Base-by-base conservation (phyloP, 2,329 filamentous ascomycete species). In the Monosporascus sp. region DNA sequence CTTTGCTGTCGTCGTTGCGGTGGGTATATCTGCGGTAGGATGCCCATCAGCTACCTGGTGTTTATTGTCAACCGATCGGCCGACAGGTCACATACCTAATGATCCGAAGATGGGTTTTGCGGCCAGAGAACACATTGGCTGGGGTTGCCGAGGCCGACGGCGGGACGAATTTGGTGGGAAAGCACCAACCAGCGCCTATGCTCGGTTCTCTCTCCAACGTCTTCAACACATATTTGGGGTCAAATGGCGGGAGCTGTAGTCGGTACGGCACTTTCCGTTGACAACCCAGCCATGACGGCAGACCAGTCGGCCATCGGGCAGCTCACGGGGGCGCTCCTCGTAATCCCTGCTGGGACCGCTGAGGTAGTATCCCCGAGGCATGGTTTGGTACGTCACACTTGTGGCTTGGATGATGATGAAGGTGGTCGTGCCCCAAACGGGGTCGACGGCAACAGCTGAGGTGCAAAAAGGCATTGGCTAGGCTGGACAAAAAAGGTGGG, bases 301-400 rank as follows among this genome's bases (percentile, higher is more conserved):
- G 50, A 71, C 66, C 27, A 74, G 51, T n/a, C 63, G 62, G 25
- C 71, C 70, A 50, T 70, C 46, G 1, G 69, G 63, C 15, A 73
- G 61, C 52, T 69, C 62, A 51, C 62, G 65, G 5, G 66, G 66
- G n/a, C 64, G 69, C 43, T 66, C 65, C 2, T 68, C 66, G 46
- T 72, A 67, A 53, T 70, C 67, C 52, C 65, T 68, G 58, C 54
- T 67, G 62, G 20, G 57, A 24, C 22, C 22, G 22, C 22, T 62
- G 17, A 63, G 57, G 46, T 64, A 65, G 57, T 53, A 64, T 27
- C 63, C 62, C 22, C 53, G 60, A 58, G 65, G 61, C 65, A 67
- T 65, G 27, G 45, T 36, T 15, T 24, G 22, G 22, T 24, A 24
- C 22, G 22, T 24, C 3, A 24, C 22, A 5, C 22, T 3, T 24